These are phyloP conservation scores for Suhomyces maxii DNA, from an alignment of 1,139 yeast genomes.

Conservation along the genomic window DNA sequence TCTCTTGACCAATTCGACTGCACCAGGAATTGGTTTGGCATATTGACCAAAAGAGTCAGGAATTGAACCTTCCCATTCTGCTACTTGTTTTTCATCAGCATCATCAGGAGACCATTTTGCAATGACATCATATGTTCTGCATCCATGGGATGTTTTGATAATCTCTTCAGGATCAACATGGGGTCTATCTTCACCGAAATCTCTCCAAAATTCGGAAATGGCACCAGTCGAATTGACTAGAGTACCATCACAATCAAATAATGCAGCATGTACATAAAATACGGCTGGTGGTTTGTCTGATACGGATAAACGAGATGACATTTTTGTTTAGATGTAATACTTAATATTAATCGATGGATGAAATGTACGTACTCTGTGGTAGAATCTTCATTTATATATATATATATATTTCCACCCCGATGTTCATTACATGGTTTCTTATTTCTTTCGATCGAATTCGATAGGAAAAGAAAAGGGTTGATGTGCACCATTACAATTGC, in stretches of 20 bases:
- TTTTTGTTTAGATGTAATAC: neutral
- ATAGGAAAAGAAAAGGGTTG: neutral
- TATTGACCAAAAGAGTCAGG: conserved; percentile 70
- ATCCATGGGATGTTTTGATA: conserved; percentile 75
- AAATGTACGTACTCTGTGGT: too few species aligned
- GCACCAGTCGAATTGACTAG: conserved; percentile 80
- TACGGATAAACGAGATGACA: conserved; percentile 2
- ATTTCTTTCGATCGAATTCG: neutral
- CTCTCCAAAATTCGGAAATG: conserved; percentile 78
- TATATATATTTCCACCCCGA: too few species aligned
- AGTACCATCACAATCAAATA: conserved; percentile 86
- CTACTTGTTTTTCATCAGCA: conserved; percentile 65
- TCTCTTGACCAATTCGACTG: conserved; percentile 59
- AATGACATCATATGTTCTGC: conserved; percentile 77
- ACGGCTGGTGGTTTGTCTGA: conserved; percentile 44
- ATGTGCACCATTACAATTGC: neutral
- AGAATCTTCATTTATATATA: too few species aligned
- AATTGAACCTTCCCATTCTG: conserved; percentile 68
- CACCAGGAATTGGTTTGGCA: conserved; percentile 76
- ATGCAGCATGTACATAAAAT: conserved; percentile 48
- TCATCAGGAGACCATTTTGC: conserved; percentile 73
- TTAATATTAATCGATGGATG: neutral
- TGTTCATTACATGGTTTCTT: neutral
- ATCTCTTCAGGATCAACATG: conserved; percentile 70
- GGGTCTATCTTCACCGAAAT: conserved; percentile 66